Conservation (phyloP, 257 asterid species). For the Solanum corneliomulleri region DNA sequence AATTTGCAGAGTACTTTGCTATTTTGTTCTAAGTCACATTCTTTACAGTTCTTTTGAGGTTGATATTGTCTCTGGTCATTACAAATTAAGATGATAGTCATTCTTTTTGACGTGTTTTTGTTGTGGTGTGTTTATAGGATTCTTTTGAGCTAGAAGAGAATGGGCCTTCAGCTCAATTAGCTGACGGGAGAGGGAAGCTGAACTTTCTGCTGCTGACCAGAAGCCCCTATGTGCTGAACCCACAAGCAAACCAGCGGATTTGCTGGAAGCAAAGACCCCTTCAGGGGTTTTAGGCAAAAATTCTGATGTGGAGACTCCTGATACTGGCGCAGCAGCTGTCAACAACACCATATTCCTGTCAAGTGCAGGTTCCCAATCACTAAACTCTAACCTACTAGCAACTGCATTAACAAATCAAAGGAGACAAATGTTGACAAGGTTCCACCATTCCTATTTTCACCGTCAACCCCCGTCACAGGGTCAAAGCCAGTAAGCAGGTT, state of each 20-base stretch:
- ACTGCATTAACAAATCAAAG: slow-evolving; percentile 22
- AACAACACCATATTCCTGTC: slow-evolving; percentile 6
- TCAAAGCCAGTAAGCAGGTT: slow-evolving; percentile 14
- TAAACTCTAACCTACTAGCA: slow-evolving; percentile 10
- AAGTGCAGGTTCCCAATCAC: slow-evolving; percentile 4
- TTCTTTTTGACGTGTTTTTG: not conserved
- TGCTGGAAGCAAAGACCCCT: slow-evolving; percentile 17
- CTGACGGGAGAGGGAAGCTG: slow-evolving; percentile 15
- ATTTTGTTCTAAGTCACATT: not conserved
- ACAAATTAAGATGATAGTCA: not conserved
- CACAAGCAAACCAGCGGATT: slow-evolving; percentile 7
- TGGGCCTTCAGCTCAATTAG: slow-evolving; percentile 20
- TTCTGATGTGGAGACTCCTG: slow-evolving; percentile 11
- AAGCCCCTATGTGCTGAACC: not conserved
- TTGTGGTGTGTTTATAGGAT: slow-evolving; percentile 24
- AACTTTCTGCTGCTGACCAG: slow-evolving; percentile 5
- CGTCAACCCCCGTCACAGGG: slow-evolving; percentile 8
- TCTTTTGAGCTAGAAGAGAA: slow-evolving; percentile 42
- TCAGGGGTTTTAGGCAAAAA: slow-evolving; percentile 8
- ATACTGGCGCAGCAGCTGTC: slow-evolving; percentile 13
- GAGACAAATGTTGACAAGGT: slow-evolving; percentile 15
- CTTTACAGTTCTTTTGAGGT: not conserved
- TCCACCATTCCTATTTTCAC: slow-evolving; percentile 22
- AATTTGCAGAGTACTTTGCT: not conserved
- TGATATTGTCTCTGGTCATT: not conserved